Percentiles rank a stretch among this genome's conserved stretches.
These are phyloP conservation scores for Trametes polyzona DNA, from an alignment of 1,284 basidiomycete genomes.

Conservation along the genomic window DNA sequence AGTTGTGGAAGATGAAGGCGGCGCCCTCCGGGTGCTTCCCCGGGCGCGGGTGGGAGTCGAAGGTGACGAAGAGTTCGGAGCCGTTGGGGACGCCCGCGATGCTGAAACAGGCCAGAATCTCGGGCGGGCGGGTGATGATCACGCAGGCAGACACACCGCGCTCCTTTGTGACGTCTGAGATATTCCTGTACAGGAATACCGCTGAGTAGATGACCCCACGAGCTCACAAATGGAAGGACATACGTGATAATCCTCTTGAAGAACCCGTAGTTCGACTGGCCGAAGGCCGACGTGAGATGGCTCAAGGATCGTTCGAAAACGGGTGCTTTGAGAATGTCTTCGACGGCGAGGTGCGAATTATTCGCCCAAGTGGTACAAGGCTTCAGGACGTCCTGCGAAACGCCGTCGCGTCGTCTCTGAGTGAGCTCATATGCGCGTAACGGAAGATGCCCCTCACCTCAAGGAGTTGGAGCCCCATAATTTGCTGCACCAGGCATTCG, in stretches of 20 bases:
- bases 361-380: conserved; percentile 48
- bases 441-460: conserved; percentile 5
- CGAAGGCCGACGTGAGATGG: conserved; percentile 43
- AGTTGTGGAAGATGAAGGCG: conserved; percentile 54
- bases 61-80: conserved; percentile 52
- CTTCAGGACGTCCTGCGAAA: conserved; percentile 26
- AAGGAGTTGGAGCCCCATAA: conserved; percentile 14
- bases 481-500: conserved; percentile 8
- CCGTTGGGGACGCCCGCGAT: conserved; percentile 37
- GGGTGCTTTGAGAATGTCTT: conserved; percentile 42
- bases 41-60: conserved; percentile 67
- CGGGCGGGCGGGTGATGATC: conserved; percentile 71
- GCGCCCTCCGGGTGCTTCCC: conserved; percentile 56
- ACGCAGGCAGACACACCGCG: conserved; percentile 42
- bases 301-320: conserved; percentile 44
- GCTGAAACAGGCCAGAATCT: conserved; percentile 62
- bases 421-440: background rate
- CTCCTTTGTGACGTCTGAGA: conserved; percentile 34
- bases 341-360: conserved; percentile 58
- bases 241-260: conserved; percentile 54
- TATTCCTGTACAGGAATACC: background rate
- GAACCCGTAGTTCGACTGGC: conserved; percentile 39
- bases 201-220: background rate
- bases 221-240: conserved; percentile 11
- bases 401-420: too few species aligned